A percentile compares a stretch with the other conserved stretches of the same genome.
phyloP scores from a whole-genome alignment of 2,329 filamentous ascomycete species.

The Colletotrichum eremochloae region DNA sequence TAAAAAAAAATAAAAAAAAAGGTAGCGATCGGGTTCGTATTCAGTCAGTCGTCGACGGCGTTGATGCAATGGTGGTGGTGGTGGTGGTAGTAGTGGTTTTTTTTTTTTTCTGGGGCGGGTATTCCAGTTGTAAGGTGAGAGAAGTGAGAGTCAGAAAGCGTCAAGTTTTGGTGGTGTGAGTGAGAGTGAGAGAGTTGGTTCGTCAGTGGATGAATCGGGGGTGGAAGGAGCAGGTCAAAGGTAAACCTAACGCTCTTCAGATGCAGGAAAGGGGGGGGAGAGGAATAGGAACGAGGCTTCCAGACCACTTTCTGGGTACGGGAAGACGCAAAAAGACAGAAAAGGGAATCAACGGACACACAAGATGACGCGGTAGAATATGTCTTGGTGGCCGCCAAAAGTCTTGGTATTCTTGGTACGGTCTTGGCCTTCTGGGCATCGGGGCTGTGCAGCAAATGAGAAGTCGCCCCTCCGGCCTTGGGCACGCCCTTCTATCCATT shows the following conservation, averaged over 20 bases:
- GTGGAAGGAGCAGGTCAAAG: conserved; percentile 8
- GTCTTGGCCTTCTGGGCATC: conserved; percentile 44
- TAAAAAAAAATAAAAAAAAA: neutral
- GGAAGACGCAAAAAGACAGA: conserved; percentile 15
- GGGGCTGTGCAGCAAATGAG: conserved; percentile 44
- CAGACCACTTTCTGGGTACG: conserved; percentile 16
- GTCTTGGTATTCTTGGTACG: conserved; percentile 43
- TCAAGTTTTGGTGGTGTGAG: conserved; percentile 9
- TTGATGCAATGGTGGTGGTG: neutral
- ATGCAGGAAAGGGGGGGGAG: neutral
- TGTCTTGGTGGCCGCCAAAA: conserved; percentile 39
- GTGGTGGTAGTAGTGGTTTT: too few species aligned
- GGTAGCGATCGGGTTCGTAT: conserved; percentile 3
- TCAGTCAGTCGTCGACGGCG: conserved; percentile 4
- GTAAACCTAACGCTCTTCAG: neutral
- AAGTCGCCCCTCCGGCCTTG: conserved; percentile 12
- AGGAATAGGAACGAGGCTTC: conserved; percentile 17
- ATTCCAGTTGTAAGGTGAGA: neutral
- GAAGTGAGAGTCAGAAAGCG: neutral
- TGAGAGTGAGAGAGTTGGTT: neutral
- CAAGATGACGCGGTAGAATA: conserved; percentile 43
- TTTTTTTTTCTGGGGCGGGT: neutral
- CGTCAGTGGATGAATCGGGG: conserved; percentile 13
- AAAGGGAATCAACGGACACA: conserved; percentile 13
- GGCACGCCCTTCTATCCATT: conserved; percentile 12